phyloP scores from a whole-genome alignment of 495 filamentous ascomycete genomes.

The Talaromyces liani region DNA sequence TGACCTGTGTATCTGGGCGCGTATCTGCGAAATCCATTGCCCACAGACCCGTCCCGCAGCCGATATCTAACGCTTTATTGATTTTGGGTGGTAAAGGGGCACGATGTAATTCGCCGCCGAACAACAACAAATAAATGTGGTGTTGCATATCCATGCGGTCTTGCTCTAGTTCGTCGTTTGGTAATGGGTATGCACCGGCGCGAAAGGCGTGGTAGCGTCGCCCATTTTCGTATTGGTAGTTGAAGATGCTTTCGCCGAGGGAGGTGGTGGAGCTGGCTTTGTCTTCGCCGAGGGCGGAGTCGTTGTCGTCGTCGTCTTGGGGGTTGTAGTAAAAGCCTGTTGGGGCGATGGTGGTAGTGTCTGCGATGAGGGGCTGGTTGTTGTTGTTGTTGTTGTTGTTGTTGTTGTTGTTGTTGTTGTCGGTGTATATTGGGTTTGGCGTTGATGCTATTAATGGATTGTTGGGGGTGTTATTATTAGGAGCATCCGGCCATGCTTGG shows the following conservation, averaged over 20 bases:
- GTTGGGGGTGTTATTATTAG: not conserved
- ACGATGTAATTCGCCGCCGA: conserved; percentile 44
- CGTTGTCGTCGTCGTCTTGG: conserved; percentile 5
- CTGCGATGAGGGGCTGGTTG: not conserved
- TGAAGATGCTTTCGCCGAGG: conserved; percentile 15
- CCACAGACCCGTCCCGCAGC: conserved; percentile 62
- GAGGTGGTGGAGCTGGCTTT: conserved; percentile 13
- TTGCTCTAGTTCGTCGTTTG: conserved; percentile 56
- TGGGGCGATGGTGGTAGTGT: not conserved
- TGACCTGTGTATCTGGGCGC: conserved; percentile 41
- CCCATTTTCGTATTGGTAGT: conserved; percentile 49
- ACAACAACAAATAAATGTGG: conserved; percentile 36
- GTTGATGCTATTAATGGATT: not conserved
- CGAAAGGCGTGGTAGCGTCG: conserved; percentile 56
- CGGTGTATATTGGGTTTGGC: not conserved
- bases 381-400: not conserved
- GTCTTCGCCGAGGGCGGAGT: conserved; percentile 9
- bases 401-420: not conserved
- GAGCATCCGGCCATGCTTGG: not conserved
- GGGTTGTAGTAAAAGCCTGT: not conserved
- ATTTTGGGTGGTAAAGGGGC: conserved; percentile 44
- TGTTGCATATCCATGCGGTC: conserved; percentile 59
- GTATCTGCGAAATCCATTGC: conserved; percentile 49
- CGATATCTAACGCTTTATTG: conserved; percentile 52
- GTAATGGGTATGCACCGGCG: conserved; percentile 52